Percentiles rank a stretch among this genome's conserved stretches.
These are phyloP conservation scores for Clitopilus hobsonii DNA, from an alignment of 768 basidiomycete species.

Conservation along the genomic window DNA sequence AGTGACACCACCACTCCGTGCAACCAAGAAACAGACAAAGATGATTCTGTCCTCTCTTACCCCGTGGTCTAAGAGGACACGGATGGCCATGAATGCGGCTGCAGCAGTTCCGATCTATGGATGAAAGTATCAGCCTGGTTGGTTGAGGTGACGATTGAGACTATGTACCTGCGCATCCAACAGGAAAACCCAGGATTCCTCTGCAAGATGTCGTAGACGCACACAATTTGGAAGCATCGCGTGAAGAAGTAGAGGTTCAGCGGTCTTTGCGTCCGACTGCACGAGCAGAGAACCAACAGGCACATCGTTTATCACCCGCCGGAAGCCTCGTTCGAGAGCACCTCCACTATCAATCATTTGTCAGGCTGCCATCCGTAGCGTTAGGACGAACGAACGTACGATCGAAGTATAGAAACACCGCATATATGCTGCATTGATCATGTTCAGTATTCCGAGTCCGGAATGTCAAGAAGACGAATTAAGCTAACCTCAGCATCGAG, in stretches of 20 bases:
- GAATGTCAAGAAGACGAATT: background rate
- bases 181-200: slow-evolving; percentile 76
- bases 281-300: slow-evolving; percentile 87
- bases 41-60: slow-evolving; percentile 80
- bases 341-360: slow-evolving; percentile 57
- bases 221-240: slow-evolving; percentile 73
- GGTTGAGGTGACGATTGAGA: background rate
- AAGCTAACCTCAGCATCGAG: slow-evolving; percentile 51
- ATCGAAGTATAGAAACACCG: slow-evolving; percentile 86
- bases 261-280: slow-evolving; percentile 78
- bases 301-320: slow-evolving; percentile 80
- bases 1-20: slow-evolving; percentile 73
- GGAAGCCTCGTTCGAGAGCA: slow-evolving; percentile 87
- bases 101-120: slow-evolving; percentile 90
- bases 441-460: background rate
- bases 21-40: slow-evolving; percentile 86
- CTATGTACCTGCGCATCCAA: slow-evolving; percentile 79
- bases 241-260: slow-evolving; percentile 86
- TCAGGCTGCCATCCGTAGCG: background rate
- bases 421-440: slow-evolving; percentile 55
- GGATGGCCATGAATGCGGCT: slow-evolving; percentile 91
- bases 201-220: slow-evolving; percentile 59
- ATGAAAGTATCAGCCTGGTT: background rate
- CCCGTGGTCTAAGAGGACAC: slow-evolving; percentile 90
- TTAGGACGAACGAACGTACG: slow-evolving; percentile 43